These are phyloP conservation scores for Juglanconis sp. DNA, from an alignment of 2,329 filamentous ascomycete genomes.

Conservation along the genomic window DNA sequence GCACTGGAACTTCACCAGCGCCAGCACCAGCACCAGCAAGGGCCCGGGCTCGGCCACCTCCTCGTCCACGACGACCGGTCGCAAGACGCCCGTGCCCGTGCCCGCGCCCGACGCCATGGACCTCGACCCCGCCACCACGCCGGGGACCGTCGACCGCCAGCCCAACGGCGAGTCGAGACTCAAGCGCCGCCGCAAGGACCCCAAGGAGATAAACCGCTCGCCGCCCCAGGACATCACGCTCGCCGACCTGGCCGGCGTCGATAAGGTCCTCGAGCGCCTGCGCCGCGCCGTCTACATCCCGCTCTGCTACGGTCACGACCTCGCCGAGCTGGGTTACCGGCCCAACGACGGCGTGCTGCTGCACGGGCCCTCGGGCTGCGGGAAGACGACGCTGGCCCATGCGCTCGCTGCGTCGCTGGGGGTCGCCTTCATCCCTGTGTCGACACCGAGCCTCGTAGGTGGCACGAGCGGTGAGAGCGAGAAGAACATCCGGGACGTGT, in stretches of 20 bases:
- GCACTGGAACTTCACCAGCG: constrained; percentile 33
- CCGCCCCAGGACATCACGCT: constrained; percentile 67
- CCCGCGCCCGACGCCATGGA: constrained; percentile 22
- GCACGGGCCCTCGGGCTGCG: constrained; percentile 80
- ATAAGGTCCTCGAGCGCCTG: constrained; percentile 66
- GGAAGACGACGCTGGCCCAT: constrained; percentile 81
- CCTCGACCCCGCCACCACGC: constrained; percentile 25
- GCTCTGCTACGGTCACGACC: constrained; percentile 65
- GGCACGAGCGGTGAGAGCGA: constrained; percentile 89
- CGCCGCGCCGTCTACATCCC: constrained; percentile 71
- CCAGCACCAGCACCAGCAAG: constrained; percentile 18
- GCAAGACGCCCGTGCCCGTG: constrained; percentile 16
- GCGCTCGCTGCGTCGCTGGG: constrained; percentile 74
- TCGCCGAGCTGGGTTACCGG: constrained; percentile 62
- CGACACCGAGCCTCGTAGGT: constrained; percentile 75
- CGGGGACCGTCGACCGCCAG: constrained; percentile 45
- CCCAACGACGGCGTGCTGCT: constrained; percentile 73
- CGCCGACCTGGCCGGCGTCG: constrained; percentile 72
- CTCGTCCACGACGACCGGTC: constrained; percentile 12
- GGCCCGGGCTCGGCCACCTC: background rate
- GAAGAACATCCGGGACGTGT: constrained; percentile 79
- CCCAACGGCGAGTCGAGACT: constrained; percentile 62
- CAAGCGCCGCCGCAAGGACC: constrained; percentile 60
- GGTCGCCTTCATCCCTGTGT: constrained; percentile 77
- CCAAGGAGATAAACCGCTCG: constrained; percentile 53